A percentile compares a stretch with the other conserved stretches of the same genome.
phyloP scores from a whole-genome alignment of 2,329 filamentous ascomycete genomes.

The Phoma sp. region DNA sequence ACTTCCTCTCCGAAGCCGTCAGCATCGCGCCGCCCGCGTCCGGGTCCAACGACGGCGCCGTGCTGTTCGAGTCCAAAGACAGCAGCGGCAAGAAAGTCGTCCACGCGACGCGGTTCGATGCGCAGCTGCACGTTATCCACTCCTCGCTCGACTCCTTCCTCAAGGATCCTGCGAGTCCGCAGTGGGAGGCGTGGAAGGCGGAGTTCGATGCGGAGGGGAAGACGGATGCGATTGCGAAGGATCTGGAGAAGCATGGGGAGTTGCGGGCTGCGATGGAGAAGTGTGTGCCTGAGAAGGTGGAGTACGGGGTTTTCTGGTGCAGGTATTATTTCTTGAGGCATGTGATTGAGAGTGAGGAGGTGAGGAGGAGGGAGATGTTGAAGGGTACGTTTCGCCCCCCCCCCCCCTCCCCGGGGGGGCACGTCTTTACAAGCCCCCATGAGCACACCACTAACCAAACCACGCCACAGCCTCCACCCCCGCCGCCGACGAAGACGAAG shows the following conservation, averaged over 20 bases:
- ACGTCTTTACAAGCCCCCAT: too few relatives aligned
- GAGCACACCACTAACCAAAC: too few relatives aligned
- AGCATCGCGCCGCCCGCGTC: slow-evolving; percentile 76
- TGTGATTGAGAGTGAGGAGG: slow-evolving; percentile 91
- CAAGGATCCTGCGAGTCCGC: slow-evolving; percentile 76
- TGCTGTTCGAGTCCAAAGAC: slow-evolving; percentile 94
- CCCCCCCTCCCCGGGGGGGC: too few relatives aligned
- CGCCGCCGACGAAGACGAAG: slow-evolving; percentile 77
- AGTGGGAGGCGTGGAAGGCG: slow-evolving; percentile 76
- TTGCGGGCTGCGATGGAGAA: slow-evolving; percentile 90
- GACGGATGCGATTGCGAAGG: slow-evolving; percentile 80
- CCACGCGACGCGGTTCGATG: slow-evolving; percentile 91
- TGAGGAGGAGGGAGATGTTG: slow-evolving; percentile 83
- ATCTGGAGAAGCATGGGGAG: slow-evolving; percentile 86
- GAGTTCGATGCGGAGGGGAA: slow-evolving; percentile 81
- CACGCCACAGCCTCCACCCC: slow-evolving; percentile 65
- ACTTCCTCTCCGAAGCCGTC: slow-evolving; percentile 90
- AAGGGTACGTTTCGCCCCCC: slow-evolving; percentile 76
- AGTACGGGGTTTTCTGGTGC: slow-evolving; percentile 89
- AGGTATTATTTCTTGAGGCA: slow-evolving; percentile 94
- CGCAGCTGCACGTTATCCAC: slow-evolving; percentile 94
- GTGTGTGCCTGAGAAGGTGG: slow-evolving; percentile 89
- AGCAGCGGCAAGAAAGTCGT: slow-evolving; percentile 88
- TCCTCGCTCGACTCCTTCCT: slow-evolving; percentile 79
- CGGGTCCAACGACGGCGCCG: slow-evolving; percentile 53